A percentile compares a stretch with the other conserved stretches of the same genome.
Conservation (phyloP, 306 rosid species). For the Dalbergia oliveri region DNA sequence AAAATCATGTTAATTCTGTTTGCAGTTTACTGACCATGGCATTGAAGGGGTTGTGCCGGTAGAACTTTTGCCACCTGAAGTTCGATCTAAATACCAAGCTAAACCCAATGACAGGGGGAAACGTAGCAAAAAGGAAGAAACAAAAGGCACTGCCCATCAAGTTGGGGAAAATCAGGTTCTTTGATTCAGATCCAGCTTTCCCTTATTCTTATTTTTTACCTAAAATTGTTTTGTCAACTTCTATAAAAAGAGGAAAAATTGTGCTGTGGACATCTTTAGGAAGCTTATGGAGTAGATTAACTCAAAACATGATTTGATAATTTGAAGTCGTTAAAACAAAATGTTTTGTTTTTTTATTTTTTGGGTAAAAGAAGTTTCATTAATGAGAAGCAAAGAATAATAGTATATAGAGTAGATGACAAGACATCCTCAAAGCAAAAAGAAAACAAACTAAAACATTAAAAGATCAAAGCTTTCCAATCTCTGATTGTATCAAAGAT, state of each 20-base stretch:
- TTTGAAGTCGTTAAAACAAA: no score
- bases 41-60: conserved; percentile 94
- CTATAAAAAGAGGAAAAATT: no score
- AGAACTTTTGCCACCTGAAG: conserved; percentile 88
- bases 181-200: conserved; percentile 40
- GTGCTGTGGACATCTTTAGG: no score
- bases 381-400: not conserved
- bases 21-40: conserved; percentile 92
- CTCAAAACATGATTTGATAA: no score
- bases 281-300: no score
- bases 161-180: conserved; percentile 88
- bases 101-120: conserved; percentile 85
- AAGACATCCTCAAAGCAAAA: no score
- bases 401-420: no score
- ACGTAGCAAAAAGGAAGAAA: conserved; percentile 87
- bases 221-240: not conserved
- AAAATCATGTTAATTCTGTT: conserved; percentile 33
- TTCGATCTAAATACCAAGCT: conserved; percentile 82
- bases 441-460: no score
- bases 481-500: no score
- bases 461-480: no score
- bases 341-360: no score
- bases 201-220: not conserved
- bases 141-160: conserved; percentile 70
- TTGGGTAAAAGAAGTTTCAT: not conserved